Percentiles rank a stretch among this genome's conserved stretches.
These are phyloP conservation scores for Lachnellula hyalina DNA, from an alignment of 2,329 filamentous ascomycete genomes.

Conservation along the genomic window DNA sequence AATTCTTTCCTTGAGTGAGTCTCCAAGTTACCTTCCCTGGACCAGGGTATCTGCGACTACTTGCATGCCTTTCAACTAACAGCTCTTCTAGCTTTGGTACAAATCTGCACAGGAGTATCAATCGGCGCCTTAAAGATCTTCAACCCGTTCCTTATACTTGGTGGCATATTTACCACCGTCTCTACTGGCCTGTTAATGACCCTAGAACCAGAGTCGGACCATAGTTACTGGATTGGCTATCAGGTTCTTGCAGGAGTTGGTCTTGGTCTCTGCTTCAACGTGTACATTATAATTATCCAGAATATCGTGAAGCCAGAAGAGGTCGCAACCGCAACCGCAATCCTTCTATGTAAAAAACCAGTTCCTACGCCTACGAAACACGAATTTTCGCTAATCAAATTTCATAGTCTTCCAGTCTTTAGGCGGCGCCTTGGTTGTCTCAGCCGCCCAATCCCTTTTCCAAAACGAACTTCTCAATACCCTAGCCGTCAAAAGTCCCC, in stretches of 20 bases:
- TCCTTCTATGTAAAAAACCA: slow-evolving; percentile 38
- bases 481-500: slow-evolving; percentile 33
- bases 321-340: slow-evolving; percentile 46
- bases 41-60: not conserved
- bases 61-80: not conserved
- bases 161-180: slow-evolving; percentile 31
- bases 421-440: slow-evolving; percentile 51
- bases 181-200: slow-evolving; percentile 48
- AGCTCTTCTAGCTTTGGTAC: not conserved
- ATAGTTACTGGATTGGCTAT: slow-evolving; percentile 50
- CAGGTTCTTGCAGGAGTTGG: slow-evolving; percentile 49
- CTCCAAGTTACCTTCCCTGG: too few species aligned
- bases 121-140: not conserved
- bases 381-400: not conserved
- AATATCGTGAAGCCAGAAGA: slow-evolving; percentile 47
- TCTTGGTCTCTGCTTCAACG: slow-evolving; percentile 52
- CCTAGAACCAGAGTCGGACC: slow-evolving; percentile 40
- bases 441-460: slow-evolving; percentile 46
- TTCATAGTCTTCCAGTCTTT: slow-evolving; percentile 43
- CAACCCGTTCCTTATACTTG: not conserved
- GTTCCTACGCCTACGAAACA: not conserved
- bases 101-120: not conserved
- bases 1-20: slow-evolving; percentile 20
- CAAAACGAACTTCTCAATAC: slow-evolving; percentile 29
- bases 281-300: slow-evolving; percentile 49